These are phyloP conservation scores for Fistulinella staudtii DNA, from an alignment of 1,284 basidiomycete genomes.

Conservation along the genomic window DNA sequence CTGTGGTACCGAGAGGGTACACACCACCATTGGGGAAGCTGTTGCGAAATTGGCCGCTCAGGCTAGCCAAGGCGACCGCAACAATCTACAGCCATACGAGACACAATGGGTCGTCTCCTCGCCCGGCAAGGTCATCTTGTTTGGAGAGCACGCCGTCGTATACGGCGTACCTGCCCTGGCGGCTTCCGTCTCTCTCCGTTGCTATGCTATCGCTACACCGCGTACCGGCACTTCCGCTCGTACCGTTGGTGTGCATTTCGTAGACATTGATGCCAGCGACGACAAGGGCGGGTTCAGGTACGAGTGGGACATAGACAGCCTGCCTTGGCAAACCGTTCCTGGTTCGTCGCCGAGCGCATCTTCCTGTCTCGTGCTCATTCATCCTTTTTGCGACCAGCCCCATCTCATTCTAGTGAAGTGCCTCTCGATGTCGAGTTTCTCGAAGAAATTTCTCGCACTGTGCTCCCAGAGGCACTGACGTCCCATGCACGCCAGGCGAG, in stretches of 20 bases:
- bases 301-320: conserved; percentile 76
- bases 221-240: conserved; percentile 45
- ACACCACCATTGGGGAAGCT: conserved; percentile 52
- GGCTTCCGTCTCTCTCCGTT: conserved; percentile 91
- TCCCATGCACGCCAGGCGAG: conserved; percentile 63
- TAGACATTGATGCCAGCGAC: conserved; percentile 63
- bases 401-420: conserved; percentile 41
- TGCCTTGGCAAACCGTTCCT: conserved; percentile 83
- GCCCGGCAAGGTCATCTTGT: conserved; percentile 97
- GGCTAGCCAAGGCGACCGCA: conserved; percentile 18
- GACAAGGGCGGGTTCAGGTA: conserved; percentile 47
- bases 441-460: conserved; percentile 57
- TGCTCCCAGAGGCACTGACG: conserved; percentile 43
- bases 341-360: conserved; percentile 34
- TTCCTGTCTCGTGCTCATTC: background rate
- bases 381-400: conserved; percentile 27
- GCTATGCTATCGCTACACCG: conserved; percentile 83
- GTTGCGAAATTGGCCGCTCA: conserved; percentile 71
- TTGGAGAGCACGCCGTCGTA: conserved; percentile 99
- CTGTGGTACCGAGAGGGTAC: conserved; percentile 37
- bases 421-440: conserved; percentile 70
- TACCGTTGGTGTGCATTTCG: conserved; percentile 74
- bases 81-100: conserved; percentile 33
- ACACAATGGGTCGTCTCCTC: conserved; percentile 87
- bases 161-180: conserved; percentile 98